Conservation (phyloP, 2,329 filamentous ascomycete species). For the Botrytis tulipae region DNA sequence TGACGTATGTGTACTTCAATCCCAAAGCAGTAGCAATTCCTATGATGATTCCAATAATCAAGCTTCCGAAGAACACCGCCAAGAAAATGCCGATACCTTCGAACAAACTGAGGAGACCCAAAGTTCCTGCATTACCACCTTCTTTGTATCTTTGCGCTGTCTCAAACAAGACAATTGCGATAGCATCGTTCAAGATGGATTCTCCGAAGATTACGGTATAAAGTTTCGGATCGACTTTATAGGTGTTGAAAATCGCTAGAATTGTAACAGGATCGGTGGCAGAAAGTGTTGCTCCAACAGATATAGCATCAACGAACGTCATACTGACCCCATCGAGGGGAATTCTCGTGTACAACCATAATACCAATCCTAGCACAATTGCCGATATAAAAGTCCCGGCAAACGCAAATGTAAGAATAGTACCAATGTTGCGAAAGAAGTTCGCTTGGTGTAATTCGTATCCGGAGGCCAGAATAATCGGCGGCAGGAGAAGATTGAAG, state of each 20-base stretch:
- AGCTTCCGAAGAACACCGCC: conserved; percentile 90
- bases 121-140: conserved; percentile 63
- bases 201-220: conserved; percentile 99
- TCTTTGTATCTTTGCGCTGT: conserved; percentile 91
- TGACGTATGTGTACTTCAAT: conserved; percentile 91
- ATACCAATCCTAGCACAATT: conserved; percentile 83
- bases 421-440: conserved; percentile 98
- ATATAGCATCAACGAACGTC: conserved; percentile 92
- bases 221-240: conserved; percentile 97
- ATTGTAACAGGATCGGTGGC: conserved; percentile 98
- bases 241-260: conserved; percentile 96
- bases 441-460: conserved; percentile 98
- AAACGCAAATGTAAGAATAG: conserved; percentile 96
- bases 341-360: conserved; percentile 86
- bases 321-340: conserved; percentile 83
- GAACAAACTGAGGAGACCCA: conserved; percentile 79
- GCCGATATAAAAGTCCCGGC: conserved; percentile 96
- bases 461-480: conserved; percentile 94
- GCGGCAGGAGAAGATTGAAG: conserved; percentile 97
- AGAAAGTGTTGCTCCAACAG: conserved; percentile 91
- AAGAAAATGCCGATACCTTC: conserved; percentile 94
- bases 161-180: conserved; percentile 98
- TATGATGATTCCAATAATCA: conserved; percentile 83
- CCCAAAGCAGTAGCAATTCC: conserved; percentile 84
- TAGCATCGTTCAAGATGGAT: conserved; percentile 95